A percentile compares a stretch with the other conserved stretches of the same genome.
phyloP scores from a whole-genome alignment of 2,329 filamentous ascomycete species.

The Pezicula radicicola region DNA sequence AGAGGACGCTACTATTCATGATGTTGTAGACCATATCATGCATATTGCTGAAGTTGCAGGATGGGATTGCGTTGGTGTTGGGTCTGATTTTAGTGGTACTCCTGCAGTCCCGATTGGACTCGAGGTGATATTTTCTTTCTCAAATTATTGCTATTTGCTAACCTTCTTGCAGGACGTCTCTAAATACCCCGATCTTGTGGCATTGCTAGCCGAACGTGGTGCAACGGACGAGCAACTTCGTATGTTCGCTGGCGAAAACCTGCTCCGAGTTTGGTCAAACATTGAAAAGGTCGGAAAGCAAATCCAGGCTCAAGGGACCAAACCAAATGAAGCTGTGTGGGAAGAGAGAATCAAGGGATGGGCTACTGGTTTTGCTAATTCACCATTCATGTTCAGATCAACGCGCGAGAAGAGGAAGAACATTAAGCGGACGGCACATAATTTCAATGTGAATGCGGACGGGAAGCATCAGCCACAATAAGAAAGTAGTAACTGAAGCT shows the following conservation, averaged over 20 bases:
- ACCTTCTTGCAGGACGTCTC: conserved; percentile 50
- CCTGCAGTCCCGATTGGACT: conserved; percentile 45
- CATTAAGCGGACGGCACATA: not conserved
- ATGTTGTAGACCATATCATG: conserved; percentile 61
- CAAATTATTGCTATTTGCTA: not conserved
- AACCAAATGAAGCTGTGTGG: conserved; percentile 4
- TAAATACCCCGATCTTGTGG: conserved; percentile 59
- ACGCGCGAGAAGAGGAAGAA: not conserved
- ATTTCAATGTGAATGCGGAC: conserved; percentile 1
- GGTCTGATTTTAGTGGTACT: conserved; percentile 62
- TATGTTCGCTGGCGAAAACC: conserved; percentile 56
- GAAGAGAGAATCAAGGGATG: not conserved
- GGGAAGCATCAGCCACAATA: not conserved
- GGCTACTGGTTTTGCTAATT: conserved; percentile 2
- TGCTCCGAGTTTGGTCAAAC: conserved; percentile 59
- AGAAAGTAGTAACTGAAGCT: no score
- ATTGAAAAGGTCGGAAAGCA: conserved; percentile 36
- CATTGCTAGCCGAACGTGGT: conserved; percentile 52
- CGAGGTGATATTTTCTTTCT: not conserved
- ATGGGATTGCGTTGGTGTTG: conserved; percentile 64
- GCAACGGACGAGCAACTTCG: conserved; percentile 53
- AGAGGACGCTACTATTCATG: conserved; percentile 51
- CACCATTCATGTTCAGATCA: conserved; percentile 2
- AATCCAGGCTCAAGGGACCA: not conserved
- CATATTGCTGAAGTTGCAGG: conserved; percentile 61